These are phyloP conservation scores for Aspergillus bridgeri DNA, from an alignment of 495 filamentous ascomycete species.

Conservation along the genomic window DNA sequence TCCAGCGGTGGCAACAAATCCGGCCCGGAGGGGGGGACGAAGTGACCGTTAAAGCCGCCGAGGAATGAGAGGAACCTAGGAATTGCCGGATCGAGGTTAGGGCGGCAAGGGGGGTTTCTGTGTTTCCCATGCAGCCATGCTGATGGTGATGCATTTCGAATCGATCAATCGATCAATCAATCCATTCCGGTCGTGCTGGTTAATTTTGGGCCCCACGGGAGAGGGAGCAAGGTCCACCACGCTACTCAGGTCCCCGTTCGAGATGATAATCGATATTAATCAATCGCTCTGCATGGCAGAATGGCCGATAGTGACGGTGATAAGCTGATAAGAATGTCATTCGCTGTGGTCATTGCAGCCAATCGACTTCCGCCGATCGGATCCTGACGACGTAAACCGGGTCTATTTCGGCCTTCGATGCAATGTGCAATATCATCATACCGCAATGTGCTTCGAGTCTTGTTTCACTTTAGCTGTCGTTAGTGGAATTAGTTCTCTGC, in stretches of 20 bases:
- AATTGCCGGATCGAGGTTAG: background rate
- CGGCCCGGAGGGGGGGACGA: background rate
- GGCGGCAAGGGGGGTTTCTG: background rate
- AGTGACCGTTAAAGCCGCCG: constrained; percentile 8
- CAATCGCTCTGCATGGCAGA: too few species aligned
- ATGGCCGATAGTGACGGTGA: too few species aligned
- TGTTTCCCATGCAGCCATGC: too few species aligned
- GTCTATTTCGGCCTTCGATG: too few species aligned
- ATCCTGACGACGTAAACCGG: background rate
- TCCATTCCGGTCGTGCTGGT: background rate
- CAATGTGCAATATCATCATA: too few species aligned
- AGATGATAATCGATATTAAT: constrained; percentile 8
- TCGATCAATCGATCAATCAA: background rate
- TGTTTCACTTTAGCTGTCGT: background rate
- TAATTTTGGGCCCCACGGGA: constrained; percentile 18
- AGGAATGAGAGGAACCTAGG: constrained; percentile 7
- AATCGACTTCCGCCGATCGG: constrained; percentile 8
- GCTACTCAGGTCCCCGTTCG: background rate
- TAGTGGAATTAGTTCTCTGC: background rate
- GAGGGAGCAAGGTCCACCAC: constrained; percentile 18
- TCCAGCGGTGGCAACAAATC: constrained; percentile 13
- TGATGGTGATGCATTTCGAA: too few species aligned
- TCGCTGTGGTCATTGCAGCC: constrained; percentile 28
- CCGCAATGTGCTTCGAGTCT: constrained; percentile 5
- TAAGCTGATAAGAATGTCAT: constrained; percentile 33